These are phyloP conservation scores for Trichoderma oligosporum DNA, from an alignment of 2,329 filamentous ascomycete species.

Conservation along the genomic window DNA sequence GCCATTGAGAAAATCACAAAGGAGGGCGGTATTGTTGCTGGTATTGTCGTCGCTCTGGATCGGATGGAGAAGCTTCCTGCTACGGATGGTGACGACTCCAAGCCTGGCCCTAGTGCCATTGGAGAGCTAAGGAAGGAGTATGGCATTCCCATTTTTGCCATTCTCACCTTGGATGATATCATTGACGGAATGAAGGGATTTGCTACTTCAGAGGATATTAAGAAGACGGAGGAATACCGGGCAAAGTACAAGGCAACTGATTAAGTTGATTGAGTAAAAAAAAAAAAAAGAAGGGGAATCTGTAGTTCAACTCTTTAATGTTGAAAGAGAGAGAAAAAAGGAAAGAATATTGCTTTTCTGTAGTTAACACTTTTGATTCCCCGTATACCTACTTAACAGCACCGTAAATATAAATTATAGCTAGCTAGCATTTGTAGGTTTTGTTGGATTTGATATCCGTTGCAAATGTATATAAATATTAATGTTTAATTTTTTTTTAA, in stretches of 20 bases:
- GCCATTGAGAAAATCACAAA: conserved; percentile 83
- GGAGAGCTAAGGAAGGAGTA: conserved; percentile 81
- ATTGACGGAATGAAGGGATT: conserved; percentile 63
- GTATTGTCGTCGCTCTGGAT: conserved; percentile 85
- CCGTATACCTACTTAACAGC: background rate
- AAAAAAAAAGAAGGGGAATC: background rate
- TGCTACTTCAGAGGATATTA: conserved; percentile 59
- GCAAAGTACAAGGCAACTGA: conserved; percentile 60
- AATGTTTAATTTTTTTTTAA: background rate
- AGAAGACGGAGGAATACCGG: conserved; percentile 70
- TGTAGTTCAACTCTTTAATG: background rate
- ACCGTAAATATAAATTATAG: background rate
- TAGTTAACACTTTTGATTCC: too few species aligned
- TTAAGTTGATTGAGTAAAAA: conserved; percentile 28
- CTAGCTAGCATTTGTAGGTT: background rate
- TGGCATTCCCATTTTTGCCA: conserved; percentile 76
- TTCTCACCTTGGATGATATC: conserved; percentile 81
- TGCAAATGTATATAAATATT: too few species aligned
- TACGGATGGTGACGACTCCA: conserved; percentile 61
- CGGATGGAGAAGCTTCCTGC: conserved; percentile 76
- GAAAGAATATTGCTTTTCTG: background rate
- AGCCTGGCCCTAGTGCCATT: conserved; percentile 73
- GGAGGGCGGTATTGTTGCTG: conserved; percentile 79
- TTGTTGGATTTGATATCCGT: background rate
- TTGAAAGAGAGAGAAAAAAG: background rate